Evolutionary conservation across 257 asterid species (phyloP), one percentile per base, ranked within the genome.

Genomic region (Vinca minor): DNA sequence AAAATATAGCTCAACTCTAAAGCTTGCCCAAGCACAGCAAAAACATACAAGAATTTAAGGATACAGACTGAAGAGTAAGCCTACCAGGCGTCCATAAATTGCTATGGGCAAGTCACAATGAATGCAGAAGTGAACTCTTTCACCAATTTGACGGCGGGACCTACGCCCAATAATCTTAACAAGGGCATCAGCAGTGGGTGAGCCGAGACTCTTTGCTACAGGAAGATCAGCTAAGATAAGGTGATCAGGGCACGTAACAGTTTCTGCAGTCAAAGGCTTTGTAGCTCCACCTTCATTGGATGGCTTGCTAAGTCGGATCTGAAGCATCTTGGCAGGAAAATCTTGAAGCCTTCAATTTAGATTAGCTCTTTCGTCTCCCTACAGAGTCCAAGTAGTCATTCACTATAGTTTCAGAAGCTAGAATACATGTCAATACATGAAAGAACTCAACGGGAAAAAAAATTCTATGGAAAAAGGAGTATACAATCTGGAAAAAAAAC

Each of bases 301-400:
- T 57, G 99, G 97, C 78, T 89, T 93, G 86, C 92, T 85, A 21
- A 89, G 96, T 54, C 95, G 85, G 72, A 93, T 93, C 86, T 89
- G 99, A 73, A 93, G 86, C 98, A 93, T 93, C 80, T 77, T 71
- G 50, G 52, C 52, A 45, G 29, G 64, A 20, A 38, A 35, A 3
- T 34, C 45, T 49, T 34, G 21, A 56, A 65, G 34, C 64, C 39
- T 71, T 64, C 65, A 64, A 38, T 58, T 58, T 7, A 35, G 21
- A 2, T 23, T 36, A 32, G 28, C 58, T 21, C 12, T 57, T 28
- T 36, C 7, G 4, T 25, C 36, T 69, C 41, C 61, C 65, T 60
- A 28, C 50, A 39, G 8, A 14, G 41, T 28, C 13, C 61, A 55
- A 53, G 35, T 26, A 13, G 25, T 18, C 61, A 55, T 55, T 31